Base-by-base conservation (phyloP, 345 rosid genomes). In the Brassica incana region DNA sequence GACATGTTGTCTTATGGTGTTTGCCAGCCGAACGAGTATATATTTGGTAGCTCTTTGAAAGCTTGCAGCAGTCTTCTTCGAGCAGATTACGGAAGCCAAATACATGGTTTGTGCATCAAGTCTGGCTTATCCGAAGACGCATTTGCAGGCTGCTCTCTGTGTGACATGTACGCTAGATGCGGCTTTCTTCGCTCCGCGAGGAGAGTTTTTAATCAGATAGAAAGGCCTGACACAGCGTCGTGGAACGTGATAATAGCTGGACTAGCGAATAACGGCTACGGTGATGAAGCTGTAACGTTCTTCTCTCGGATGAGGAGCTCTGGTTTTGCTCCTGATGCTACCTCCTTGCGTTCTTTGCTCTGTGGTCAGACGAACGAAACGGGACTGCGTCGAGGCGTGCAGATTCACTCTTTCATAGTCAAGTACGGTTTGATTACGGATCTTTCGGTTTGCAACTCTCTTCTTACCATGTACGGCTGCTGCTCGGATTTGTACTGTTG, bases 231-330 rank as follows among this genome's bases (percentile, higher is more conserved):
- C 80, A 76, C 88, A 67, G 89, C 83, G 7, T 83, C 90, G 1
- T 89, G 88, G 90, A 89, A 89, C 79, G 91, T 81, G 38, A 82
- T 87, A 20, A 84, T 89, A n/a, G 83, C 86, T n/a, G 93, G 88
- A 59, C 78, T 86, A 59, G 86, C 88, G 61, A 85, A 83, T 78
- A 35, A 56, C 67, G 85, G 84, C 6, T 75, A 80, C 65, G 62
- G 77, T 52, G 75, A 83, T 58, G 85, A 85, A 61, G 85, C 86
- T 30, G 64, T 86, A 10, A 82, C 74, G 2, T 1, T 80, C 70
- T 62, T 89, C 79, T 80, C 81, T 64, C 71, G 38, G 71, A 74
- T 81, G 86, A 82, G 84, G 87, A 84, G 58, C 36, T 77, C 66
- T 64, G 74, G 81, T 58, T 50, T 78, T 64, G 32, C 61, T 45